phyloP scores from a whole-genome alignment of 2,329 filamentous ascomycete genomes.

The Monilinia polystroma region DNA sequence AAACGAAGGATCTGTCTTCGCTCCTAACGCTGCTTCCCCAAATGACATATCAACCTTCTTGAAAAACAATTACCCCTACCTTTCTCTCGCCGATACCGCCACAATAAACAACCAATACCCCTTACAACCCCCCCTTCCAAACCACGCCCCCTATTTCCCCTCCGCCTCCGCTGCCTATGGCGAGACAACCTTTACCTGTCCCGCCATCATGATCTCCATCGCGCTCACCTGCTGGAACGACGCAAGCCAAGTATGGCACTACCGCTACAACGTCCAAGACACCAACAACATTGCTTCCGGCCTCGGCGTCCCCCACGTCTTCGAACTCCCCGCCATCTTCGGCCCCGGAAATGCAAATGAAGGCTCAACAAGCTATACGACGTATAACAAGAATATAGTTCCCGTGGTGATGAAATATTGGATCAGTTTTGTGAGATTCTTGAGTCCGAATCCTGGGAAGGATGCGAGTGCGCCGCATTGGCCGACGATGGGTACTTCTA shows the following conservation, averaged over 20 bases:
- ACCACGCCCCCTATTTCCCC: slow-evolving; percentile 42
- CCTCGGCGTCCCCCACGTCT: slow-evolving; percentile 43
- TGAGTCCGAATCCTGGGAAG: slow-evolving; percentile 44
- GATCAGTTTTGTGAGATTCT: slow-evolving; percentile 45
- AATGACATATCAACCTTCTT: slow-evolving; percentile 42
- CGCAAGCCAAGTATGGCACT: slow-evolving; percentile 46
- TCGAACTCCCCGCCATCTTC: slow-evolving; percentile 43
- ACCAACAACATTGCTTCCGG: slow-evolving; percentile 42
- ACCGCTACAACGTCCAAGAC: slow-evolving; percentile 49
- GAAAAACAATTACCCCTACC: slow-evolving; percentile 42
- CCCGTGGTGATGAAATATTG: slow-evolving; percentile 45
- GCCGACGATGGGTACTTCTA: slow-evolving; percentile 30
- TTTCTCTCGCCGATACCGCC: slow-evolving; percentile 37
- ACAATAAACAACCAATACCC: slow-evolving; percentile 40
- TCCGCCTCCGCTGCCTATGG: slow-evolving; percentile 46
- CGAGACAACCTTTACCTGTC: slow-evolving; percentile 51
- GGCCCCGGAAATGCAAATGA: slow-evolving; percentile 40
- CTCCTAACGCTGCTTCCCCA: slow-evolving; percentile 41
- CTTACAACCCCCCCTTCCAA: slow-evolving; percentile 37
- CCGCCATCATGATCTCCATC: slow-evolving; percentile 45
- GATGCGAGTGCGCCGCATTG: slow-evolving; percentile 36
- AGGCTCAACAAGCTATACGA: slow-evolving; percentile 39
- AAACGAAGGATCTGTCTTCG: slow-evolving; percentile 60
- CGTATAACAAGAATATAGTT: slow-evolving; percentile 40
- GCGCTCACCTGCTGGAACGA: slow-evolving; percentile 36